Base-by-base conservation (phyloP, 1,284 basidiomycete genomes). In the Cystobasidium sp. region DNA sequence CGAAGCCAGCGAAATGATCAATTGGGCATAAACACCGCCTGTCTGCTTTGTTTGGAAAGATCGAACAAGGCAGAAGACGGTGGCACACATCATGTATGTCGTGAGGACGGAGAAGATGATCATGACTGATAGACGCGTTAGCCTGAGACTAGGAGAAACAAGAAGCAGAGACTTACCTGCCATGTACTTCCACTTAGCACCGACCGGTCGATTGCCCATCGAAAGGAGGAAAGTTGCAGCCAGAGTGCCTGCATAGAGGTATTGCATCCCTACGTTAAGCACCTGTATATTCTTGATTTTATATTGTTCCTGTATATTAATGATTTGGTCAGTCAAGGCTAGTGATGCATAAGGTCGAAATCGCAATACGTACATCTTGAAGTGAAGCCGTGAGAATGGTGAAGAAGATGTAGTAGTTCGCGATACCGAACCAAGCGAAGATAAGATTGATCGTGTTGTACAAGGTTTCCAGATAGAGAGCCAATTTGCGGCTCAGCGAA, bases 371-470 rank as follows among this genome's bases (percentile, higher is more conserved):
- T 9, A 86, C 84, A 68, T 89, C 89, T 80, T 98, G 93, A 72
- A 99, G 82, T 0, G 93, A 92, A 6, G 90, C 91, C 3, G 94
- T 96, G 47, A 99, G 85, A 71, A 98, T 90, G 67, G 95, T 93
- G 83, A 97, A 98, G 84, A 98, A 97, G 68, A 98, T 86, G 84
- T 93, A 98, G 82, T 93, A 97, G 81, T 97, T 97, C 22, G 92
- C 94, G 67, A 95, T 87, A 59, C 88, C 89, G 82, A 98, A 97
- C 96, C 96, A 99, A 39, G 93, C 87, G 80, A 97, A 96, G 67
- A 92, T 84, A 76, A 98, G 83, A 81, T 93, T 95, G 80, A 97
- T 88, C 55, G 91, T 87, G 78, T 93, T 95, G 84, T 97, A 98
- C 18, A 92, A 83, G 3, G 90, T 90, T 83, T 97, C 93, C 22